phyloP scores from a whole-genome alignment of 495 filamentous ascomycete species.

The Lepraria neglecta region DNA sequence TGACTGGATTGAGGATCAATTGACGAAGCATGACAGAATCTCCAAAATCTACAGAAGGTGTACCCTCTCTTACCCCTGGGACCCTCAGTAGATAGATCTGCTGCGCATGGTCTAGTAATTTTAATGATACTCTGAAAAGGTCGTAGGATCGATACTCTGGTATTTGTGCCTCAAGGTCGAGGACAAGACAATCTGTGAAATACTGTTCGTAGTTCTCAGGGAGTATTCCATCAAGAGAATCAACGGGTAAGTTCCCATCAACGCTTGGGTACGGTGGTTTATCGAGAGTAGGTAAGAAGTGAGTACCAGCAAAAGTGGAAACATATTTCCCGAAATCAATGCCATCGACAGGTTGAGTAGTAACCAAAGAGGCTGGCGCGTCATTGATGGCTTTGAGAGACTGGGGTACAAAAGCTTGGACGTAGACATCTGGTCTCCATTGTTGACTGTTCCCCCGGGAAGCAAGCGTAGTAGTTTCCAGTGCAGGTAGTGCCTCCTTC shows the following conservation, averaged over 20 bases:
- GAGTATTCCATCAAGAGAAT: slow-evolving; percentile 1
- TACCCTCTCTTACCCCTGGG: slow-evolving; percentile 18
- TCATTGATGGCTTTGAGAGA: slow-evolving; percentile 22
- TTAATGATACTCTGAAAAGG: slow-evolving; percentile 16
- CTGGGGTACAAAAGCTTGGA: slow-evolving; percentile 18
- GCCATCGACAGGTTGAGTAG: neutral
- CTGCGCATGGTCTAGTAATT: neutral
- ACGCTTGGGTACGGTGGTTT: neutral
- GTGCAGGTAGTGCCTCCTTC: too few relatives aligned
- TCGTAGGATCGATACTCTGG: slow-evolving; percentile 17
- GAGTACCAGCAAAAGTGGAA: slow-evolving; percentile 16
- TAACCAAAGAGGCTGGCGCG: slow-evolving; percentile 10
- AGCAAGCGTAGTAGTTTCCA: too few relatives aligned
- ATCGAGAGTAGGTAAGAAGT: slow-evolving; percentile 12
- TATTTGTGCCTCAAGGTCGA: slow-evolving; percentile 22
- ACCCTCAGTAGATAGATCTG: slow-evolving; percentile 17
- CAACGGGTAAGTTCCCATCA: neutral
- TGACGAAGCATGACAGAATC: slow-evolving; percentile 22
- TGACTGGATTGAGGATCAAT: slow-evolving; percentile 18
- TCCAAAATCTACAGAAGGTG: slow-evolving; percentile 19
- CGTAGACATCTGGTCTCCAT: slow-evolving; percentile 23
- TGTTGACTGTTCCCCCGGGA: neutral
- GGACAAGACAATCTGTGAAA: slow-evolving; percentile 16
- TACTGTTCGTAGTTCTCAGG: slow-evolving; percentile 12
- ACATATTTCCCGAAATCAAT: slow-evolving; percentile 20